Percentiles rank a stretch among this genome's conserved stretches.
phyloP scores from a whole-genome alignment of 1,284 basidiomycete species.

The Ustilago tritici region DNA sequence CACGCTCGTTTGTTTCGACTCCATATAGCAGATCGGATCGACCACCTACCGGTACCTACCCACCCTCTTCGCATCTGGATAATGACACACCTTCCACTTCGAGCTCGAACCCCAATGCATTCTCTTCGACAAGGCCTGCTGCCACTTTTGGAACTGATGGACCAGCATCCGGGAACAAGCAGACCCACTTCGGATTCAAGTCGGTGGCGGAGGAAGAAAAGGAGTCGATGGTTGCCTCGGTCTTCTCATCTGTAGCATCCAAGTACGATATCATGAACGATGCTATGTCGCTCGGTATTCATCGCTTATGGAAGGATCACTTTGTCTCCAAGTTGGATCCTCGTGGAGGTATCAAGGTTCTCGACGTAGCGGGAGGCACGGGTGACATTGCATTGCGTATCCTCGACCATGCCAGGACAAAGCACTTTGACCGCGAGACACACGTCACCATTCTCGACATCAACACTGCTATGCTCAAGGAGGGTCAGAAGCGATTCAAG shows the following conservation, averaged over 20 bases:
- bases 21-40: constrained; percentile 40
- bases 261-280: constrained; percentile 99
- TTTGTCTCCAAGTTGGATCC: constrained; percentile 85
- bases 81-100: constrained; percentile 18
- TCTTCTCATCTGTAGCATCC: constrained; percentile 95
- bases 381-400: constrained; percentile 97
- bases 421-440: constrained; percentile 76
- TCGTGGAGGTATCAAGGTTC: constrained; percentile 75
- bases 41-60: constrained; percentile 41
- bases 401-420: constrained; percentile 88
- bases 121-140: constrained; percentile 22
- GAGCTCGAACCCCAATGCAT: constrained; percentile 7
- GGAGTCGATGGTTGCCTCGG: constrained; percentile 80
- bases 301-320: constrained; percentile 96
- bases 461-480: constrained; percentile 93
- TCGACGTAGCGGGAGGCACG: constrained; percentile 96
- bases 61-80: constrained; percentile 54
- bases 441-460: constrained; percentile 93
- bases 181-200: constrained; percentile 90
- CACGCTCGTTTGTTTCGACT: constrained; percentile 40
- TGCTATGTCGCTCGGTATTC: constrained; percentile 94
- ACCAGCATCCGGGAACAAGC: constrained; percentile 36
- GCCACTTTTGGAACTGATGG: constrained; percentile 23
- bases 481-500: constrained; percentile 82
- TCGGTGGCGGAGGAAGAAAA: constrained; percentile 83